phyloP scores from a whole-genome alignment of 2,329 filamentous ascomycete species.

The Trichoderma hamatum region DNA sequence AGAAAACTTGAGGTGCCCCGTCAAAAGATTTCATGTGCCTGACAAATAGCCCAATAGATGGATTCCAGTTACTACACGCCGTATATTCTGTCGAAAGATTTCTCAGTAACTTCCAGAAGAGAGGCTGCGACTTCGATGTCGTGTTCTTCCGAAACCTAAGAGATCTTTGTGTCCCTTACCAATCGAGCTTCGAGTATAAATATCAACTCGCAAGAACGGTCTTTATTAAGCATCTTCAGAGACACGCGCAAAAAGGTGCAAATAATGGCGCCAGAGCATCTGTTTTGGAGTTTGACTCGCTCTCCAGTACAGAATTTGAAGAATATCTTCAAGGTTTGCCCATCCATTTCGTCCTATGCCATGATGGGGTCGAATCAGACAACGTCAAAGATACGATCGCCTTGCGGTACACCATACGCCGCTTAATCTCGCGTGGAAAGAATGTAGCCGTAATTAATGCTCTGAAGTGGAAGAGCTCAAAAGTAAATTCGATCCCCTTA shows the following conservation, averaged over 20 bases:
- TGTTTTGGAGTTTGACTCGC: slow-evolving; percentile 50
- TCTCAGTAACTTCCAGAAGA: slow-evolving; percentile 59
- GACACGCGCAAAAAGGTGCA: slow-evolving; percentile 1
- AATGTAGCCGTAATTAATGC: slow-evolving; percentile 24
- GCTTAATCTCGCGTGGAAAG: slow-evolving; percentile 53
- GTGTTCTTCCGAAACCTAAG: slow-evolving; percentile 66
- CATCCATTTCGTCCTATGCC: slow-evolving; percentile 69
- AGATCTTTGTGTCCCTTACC: slow-evolving; percentile 57
- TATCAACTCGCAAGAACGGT: slow-evolving; percentile 65
- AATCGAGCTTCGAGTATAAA: slow-evolving; percentile 42
- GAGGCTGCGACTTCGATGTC: slow-evolving; percentile 72
- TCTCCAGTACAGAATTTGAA: slow-evolving; percentile 54
- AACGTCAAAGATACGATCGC: slow-evolving; percentile 15
- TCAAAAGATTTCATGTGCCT: neutral
- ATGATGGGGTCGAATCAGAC: slow-evolving; percentile 58
- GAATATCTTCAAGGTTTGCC: slow-evolving; percentile 57
- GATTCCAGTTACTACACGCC: slow-evolving; percentile 73
- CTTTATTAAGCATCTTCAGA: slow-evolving; percentile 64
- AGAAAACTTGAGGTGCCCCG: neutral
- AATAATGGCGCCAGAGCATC: slow-evolving; percentile 28
- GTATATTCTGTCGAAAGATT: slow-evolving; percentile 70
- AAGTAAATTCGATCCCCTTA: neutral
- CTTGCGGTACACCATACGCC: slow-evolving; percentile 52
- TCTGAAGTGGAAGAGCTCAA: slow-evolving; percentile 25
- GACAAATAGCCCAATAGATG: slow-evolving; percentile 43